Base-by-base conservation (phyloP, 2,329 filamentous ascomycete genomes). In the Triangularia setosa region DNA sequence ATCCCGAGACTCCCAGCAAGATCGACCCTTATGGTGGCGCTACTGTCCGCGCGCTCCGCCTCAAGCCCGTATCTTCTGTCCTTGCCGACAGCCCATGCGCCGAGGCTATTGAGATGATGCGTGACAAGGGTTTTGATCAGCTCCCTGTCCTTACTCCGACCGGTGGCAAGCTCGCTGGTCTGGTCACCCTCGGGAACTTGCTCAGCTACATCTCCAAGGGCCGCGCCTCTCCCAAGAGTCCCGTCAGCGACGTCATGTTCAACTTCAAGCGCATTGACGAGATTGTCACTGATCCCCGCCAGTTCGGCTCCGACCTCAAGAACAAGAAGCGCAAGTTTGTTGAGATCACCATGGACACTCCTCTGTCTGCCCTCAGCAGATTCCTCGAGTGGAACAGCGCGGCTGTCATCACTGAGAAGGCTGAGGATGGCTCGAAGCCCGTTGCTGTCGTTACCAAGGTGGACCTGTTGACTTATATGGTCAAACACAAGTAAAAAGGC, bases 371-470 rank as follows among this genome's bases (percentile, higher is more conserved):
- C 54, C 83, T 99, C 61, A 94, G 92, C 81, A 88, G 91, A 73
- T 99, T 99, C 79, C 92, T 98, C 69, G 93, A 98, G 79, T 98
- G 95, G 93, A 98, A 99, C 79, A 95, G 91, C 70, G 94, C 95
- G 0, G 95, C 95, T 0, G 88, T 99, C 58, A 92, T 99, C 2
- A 99, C 94, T 0, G 93, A 98, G 76, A 84, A 86, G 70, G 79
- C 79, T 48, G 83, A 81, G 62, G 78, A 82, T 65, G 85, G 73
- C n/a, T 76, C 86, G 62, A 96, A 92, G 81, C 93, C 96, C 1
- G 82, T 95, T 58, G 95, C 92, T 7, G 87, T 99, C 8, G 93
- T 96, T 7, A 98, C 95, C 30, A 99, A 99, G 84, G 95, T 99
- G 4, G 95, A 99, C 79, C 78, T 99, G 72, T 79, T 99, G 72